These are phyloP conservation scores for Candida nanaspora DNA, from an alignment of 805 yeast genomes.

Conservation along the genomic window DNA sequence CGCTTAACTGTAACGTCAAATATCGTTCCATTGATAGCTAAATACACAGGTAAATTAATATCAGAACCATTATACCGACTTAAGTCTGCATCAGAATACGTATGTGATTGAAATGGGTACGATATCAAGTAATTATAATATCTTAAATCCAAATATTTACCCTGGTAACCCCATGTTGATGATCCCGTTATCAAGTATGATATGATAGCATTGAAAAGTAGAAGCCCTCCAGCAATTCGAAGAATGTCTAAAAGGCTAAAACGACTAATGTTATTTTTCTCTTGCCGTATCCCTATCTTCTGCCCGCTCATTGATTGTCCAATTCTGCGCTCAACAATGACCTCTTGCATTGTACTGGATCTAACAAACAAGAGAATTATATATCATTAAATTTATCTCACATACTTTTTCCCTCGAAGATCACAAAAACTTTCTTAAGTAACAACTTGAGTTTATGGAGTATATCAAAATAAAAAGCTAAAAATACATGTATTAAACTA, in stretches of 20 bases:
- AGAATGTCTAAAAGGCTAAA: no score
- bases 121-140: constrained; percentile 25
- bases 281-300: background rate
- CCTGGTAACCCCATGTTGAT: constrained; percentile 54
- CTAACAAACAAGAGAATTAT: no score
- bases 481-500: no score
- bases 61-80: constrained; percentile 45
- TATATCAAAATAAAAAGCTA: background rate
- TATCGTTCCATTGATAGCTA: constrained; percentile 54
- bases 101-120: constrained; percentile 10
- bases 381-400: no score
- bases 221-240: constrained; percentile 39
- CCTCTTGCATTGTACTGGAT: no score
- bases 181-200: constrained; percentile 57
- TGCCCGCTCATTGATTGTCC: no score
- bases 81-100: constrained; percentile 39
- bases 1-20: constrained; percentile 53
- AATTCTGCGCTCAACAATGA: no score
- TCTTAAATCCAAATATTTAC: constrained; percentile 37
- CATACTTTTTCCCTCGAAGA: no score
- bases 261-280: no score
- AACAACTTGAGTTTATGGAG: no score
- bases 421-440: no score
- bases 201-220: constrained; percentile 37
- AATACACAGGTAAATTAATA: constrained; percentile 41